A percentile compares a stretch with the other conserved stretches of the same genome.
Evolutionary conservation across 345 rosid species (phyloP).

Genomic region (Brassica cretica): DNA sequence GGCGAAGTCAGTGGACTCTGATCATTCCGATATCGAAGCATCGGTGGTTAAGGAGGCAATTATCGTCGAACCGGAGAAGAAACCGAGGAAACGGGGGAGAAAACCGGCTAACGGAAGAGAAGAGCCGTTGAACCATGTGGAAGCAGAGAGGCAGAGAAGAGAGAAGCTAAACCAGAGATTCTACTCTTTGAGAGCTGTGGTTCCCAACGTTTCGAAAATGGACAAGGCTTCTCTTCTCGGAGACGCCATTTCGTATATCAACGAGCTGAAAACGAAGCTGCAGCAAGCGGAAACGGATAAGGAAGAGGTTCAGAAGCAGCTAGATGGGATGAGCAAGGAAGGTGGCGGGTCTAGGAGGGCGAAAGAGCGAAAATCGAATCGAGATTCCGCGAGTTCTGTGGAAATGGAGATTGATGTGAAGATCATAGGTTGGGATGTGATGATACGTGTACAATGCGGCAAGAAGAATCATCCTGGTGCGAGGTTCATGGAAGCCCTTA

Average conservation of each 20-base stretch:
- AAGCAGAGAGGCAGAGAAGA: constrained; percentile 98
- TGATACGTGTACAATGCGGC: constrained; percentile 81
- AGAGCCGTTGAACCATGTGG: constrained; percentile 98
- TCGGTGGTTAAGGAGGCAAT: constrained; percentile 86
- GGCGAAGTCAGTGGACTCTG: constrained; percentile 66
- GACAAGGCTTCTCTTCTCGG: constrained; percentile 96
- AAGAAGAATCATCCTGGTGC: constrained; percentile 97
- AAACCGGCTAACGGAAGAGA: constrained; percentile 99
- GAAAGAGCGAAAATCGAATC: constrained; percentile 30
- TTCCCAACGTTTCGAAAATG: constrained; percentile 98
- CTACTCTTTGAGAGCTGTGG: constrained; percentile 90
- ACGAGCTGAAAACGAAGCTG: constrained; percentile 80
- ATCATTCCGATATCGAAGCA: constrained; percentile 92
- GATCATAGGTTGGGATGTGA: constrained; percentile 89
- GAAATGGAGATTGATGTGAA: constrained; percentile 96
- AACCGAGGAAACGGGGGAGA: constrained; percentile 89
- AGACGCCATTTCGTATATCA: constrained; percentile 87
- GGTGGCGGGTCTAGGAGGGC: constrained; percentile 11
- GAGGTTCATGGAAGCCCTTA: constrained; percentile 80
- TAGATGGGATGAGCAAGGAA: constrained; percentile 60
- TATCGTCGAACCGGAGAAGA: constrained; percentile 77
- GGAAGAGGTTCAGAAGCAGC: constrained; percentile 67
- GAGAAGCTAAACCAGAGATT: constrained; percentile 98
- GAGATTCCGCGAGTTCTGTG: constrained; percentile 35
- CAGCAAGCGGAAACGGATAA: constrained; percentile 60